Evolutionary conservation across 768 basidiomycete genomes (phyloP), one percentile per base, ranked within the genome.

Genomic region (Phaffia tasmanica): DNA sequence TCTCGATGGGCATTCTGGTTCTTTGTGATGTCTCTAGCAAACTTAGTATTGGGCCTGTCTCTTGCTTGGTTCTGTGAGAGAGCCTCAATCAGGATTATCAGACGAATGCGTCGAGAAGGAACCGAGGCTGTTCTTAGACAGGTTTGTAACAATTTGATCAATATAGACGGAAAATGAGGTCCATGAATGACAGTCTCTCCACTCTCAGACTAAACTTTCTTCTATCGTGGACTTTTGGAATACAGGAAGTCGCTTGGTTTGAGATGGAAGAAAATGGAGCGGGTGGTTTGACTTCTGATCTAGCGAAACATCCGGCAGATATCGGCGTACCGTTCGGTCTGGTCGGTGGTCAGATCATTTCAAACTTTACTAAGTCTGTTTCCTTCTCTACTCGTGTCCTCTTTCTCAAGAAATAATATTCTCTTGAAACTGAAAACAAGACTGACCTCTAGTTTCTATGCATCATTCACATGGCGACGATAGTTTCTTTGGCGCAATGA

Each of bases 161-260:
- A 42, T 5, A 42, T 42, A 42, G 35, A 5, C 35, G 35, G 35
- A 42, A 42, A 4, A 42, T n/a, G 70, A 3, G 15, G 23, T 54
- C 15, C 15, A 23, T 29, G 5, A 23, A 4, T 54, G 53, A 54
- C 53, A 16, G 4, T 15, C 9, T 29, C 15, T 54, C 5, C 29
- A 16, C 15, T 4, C 53, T 5, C 9, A 9, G 15, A 63, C 29
- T 4, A 1, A 0, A 15, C n/a, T 27, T 32, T 54, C 16, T 4
- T 42, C 1, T 42, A 55, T 1, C 32, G 8, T 29, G 4, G 66
- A 69, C 0, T 35, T 74, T 42, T 56, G 73, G 35, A 49, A 60
- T 59, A 46, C 73, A 76, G 65, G 75, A 75, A 25, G 71, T 75
- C 32, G 73, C 70, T 5, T 76, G 71, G 59, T 76, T 76, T 59